phyloP scores from a whole-genome alignment of 495 filamentous ascomycete genomes.

The Hypoxylon crocopeplum region DNA sequence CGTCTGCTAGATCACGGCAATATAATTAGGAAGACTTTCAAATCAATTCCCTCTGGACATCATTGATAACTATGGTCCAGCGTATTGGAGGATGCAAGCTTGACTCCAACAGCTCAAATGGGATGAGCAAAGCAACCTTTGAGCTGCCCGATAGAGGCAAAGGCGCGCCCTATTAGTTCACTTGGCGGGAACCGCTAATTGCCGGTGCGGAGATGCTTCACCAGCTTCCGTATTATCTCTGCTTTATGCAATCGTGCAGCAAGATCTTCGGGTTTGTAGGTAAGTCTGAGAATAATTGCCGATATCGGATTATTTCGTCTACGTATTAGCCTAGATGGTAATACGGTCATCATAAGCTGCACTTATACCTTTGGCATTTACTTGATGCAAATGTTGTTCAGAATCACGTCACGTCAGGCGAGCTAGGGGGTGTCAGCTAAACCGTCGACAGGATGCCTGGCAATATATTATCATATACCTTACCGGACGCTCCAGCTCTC shows the following conservation, averaged over 20 bases:
- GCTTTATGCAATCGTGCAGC: constrained; percentile 35
- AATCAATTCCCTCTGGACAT: neutral
- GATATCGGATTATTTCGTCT: constrained; percentile 22
- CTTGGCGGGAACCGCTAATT: too few relatives aligned
- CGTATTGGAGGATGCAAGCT: constrained; percentile 1
- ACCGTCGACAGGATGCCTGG: too few relatives aligned
- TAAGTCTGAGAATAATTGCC: constrained; percentile 3
- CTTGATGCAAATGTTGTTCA: too few relatives aligned
- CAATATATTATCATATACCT: too few relatives aligned
- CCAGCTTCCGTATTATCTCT: constrained; percentile 31
- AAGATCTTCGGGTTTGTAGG: neutral
- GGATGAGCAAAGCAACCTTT: neutral
- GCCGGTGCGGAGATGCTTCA: constrained; percentile 16
- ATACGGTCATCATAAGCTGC: too few relatives aligned
- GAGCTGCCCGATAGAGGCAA: constrained; percentile 4
- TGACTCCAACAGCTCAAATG: neutral
- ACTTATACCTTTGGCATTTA: too few relatives aligned
- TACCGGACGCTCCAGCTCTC: too few relatives aligned
- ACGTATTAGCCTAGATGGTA: too few relatives aligned
- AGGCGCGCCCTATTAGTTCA: too few relatives aligned
- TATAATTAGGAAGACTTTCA: neutral
- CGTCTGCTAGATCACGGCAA: neutral
- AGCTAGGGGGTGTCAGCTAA: too few relatives aligned
- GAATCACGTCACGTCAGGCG: too few relatives aligned
- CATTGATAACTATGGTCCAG: neutral